Percentiles rank a stretch among this genome's conserved stretches.
phyloP scores from a whole-genome alignment of 169 alveolate genomes.

The Plasmodium cynomolgi region DNA sequence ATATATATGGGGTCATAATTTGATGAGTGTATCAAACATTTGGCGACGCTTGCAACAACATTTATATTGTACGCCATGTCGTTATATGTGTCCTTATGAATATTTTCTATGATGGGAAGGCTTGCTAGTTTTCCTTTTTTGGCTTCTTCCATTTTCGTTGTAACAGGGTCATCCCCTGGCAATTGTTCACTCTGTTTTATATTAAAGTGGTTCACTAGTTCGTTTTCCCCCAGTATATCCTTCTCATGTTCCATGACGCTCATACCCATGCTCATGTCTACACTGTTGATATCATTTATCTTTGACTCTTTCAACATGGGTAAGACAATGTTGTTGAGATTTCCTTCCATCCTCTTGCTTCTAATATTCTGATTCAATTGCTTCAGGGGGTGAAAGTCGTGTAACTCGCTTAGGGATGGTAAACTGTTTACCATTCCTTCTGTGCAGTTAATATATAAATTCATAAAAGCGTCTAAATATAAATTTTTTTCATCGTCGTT shows the following conservation, averaged over 20 bases:
- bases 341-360: not conserved
- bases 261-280: not conserved
- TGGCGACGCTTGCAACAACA: slow-evolving; percentile 19
- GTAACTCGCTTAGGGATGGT: slow-evolving; percentile 51
- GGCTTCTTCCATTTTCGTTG: not conserved
- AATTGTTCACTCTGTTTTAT: not conserved
- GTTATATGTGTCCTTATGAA: slow-evolving; percentile 50
- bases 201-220: not conserved
- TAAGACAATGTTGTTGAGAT: not conserved
- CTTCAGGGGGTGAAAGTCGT: slow-evolving; percentile 14
- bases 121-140: not conserved
- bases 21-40: slow-evolving; percentile 16
- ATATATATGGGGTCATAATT: slow-evolving; percentile 47
- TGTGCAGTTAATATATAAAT: slow-evolving; percentile 29
- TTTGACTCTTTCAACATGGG: not conserved
- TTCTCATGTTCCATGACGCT: not conserved
- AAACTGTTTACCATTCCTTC: slow-evolving; percentile 7
- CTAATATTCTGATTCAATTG: slow-evolving; percentile 17
- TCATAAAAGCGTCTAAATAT: slow-evolving; percentile 52
- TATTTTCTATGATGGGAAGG: not conserved
- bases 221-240: not conserved
- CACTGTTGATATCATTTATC: not conserved
- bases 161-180: not conserved
- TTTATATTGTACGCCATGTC: slow-evolving; percentile 36
- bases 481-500: slow-evolving; percentile 17